Conservation (phyloP, 148 eudicot genomes). For the Vaccinium darrowii region DNA sequence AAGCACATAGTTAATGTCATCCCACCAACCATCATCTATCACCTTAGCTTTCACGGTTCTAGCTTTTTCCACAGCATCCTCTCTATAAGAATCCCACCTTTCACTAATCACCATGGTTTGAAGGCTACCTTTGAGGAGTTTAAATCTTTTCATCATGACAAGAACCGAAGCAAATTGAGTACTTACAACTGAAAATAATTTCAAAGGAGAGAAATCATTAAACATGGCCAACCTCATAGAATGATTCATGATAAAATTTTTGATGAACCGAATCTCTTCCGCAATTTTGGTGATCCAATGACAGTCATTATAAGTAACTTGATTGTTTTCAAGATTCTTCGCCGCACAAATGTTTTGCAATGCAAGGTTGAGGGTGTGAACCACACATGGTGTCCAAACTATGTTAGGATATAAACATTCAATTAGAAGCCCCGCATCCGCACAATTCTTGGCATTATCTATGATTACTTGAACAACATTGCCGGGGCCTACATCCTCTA, state of each 20-base stretch:
- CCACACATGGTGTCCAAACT: neutral
- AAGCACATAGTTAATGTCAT: constrained; percentile 12
- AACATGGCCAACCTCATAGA: neutral
- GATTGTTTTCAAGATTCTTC: neutral
- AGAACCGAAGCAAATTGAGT: neutral
- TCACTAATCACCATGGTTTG: constrained; percentile 18
- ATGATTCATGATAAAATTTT: neutral
- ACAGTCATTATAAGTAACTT: neutral
- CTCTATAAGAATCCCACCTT: constrained; percentile 21
- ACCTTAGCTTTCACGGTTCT: constrained; percentile 9
- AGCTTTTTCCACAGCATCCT: constrained; percentile 17
- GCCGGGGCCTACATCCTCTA: neutral
- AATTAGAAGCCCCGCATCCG: neutral
- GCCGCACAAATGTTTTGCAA: no score
- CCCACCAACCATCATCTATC: constrained; percentile 27
- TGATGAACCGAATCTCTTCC: neutral
- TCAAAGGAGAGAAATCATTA: neutral
- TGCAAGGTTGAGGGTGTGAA: neutral
- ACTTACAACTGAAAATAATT: neutral
- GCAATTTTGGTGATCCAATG: neutral
- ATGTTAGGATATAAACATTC: neutral
- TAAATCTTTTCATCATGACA: constrained; percentile 5
- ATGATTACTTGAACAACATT: neutral
- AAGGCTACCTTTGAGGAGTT: constrained; percentile 15
- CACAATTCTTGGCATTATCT: neutral